These are phyloP conservation scores for Rosa hybrid DNA, from an alignment of 331 rosid genomes.

Conservation along the genomic window DNA sequence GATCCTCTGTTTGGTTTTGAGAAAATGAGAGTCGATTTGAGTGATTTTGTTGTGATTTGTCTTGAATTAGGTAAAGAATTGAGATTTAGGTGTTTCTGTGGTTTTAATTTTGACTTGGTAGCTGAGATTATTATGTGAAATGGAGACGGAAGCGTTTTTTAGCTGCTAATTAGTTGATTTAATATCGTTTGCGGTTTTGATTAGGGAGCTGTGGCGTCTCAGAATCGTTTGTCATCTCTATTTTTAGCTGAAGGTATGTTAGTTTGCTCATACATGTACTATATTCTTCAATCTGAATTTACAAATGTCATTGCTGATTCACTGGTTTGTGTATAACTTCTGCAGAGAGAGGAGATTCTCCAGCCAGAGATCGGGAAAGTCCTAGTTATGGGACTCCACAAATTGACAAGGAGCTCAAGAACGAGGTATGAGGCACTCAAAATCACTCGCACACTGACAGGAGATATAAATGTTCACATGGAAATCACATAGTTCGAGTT, in stretches of 20 bases:
- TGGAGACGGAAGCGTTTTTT: neutral
- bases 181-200: conserved; percentile 7
- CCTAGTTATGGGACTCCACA: conserved; percentile 40
- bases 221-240: conserved; percentile 52
- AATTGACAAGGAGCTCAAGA: conserved; percentile 54
- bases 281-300: neutral
- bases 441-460: neutral
- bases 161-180: neutral
- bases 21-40: neutral
- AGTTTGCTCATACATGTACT: neutral
- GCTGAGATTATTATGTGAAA: neutral
- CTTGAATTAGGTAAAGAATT: neutral
- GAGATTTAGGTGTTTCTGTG: neutral
- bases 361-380: conserved; percentile 18
- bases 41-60: neutral
- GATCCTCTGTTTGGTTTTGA: neutral
- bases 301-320: neutral
- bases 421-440: conserved; percentile 52
- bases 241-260: conserved; percentile 57
- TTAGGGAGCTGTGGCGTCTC: conserved; percentile 58
- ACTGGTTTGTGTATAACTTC: neutral
- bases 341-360: conserved; percentile 47
- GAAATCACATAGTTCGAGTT: neutral
- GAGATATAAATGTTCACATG: neutral
- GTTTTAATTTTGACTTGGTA: neutral